Base-by-base conservation (phyloP, 2,329 filamentous ascomycete genomes). In the Colletotrichum ledebouriae region DNA sequence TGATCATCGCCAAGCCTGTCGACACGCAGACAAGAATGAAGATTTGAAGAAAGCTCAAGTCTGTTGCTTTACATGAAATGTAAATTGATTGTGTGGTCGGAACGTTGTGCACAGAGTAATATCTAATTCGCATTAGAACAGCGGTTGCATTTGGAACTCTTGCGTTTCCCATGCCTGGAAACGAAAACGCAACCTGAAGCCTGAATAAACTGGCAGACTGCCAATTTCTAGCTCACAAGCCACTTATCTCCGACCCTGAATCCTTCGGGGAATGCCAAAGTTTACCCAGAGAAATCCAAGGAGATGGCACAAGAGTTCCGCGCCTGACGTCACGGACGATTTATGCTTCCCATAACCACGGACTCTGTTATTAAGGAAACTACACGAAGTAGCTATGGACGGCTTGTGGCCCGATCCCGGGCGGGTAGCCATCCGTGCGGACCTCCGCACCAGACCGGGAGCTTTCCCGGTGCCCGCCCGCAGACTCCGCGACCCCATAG, bases 261-360 rank as follows among this genome's bases (percentile, higher is more conserved):
- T 3, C 78, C 79, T 17, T 75, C 68, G 7, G 80, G 82, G 67
- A 82, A 84, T 82, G 17, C 17, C 17, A 17, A 17, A 17, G 17
- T 17, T 17, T 17, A 17, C 17, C 17, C 17, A 17, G 17, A 17
- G 17, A 17, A 17, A 17, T 17, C 17, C 17, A 17, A 17, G 17
- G 17, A 17, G 17, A 17, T 17, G 17, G 17, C 17, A 17, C 17
- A 17, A 17, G 17, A 17, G 17, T 17, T 17, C 17, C 17, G 17
- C 17, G 17, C 17, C 17, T 2, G 17, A 17, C 17, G 17, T 17
- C 17, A 17, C 17, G 17, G 17, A 17, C 17, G 17, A 17, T 17
- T 17, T 17, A 17, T 17, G 17, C 17, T 1, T 17, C 17, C 17
- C 17, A 17, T 17, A 1, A 17, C 17, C 17, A 17, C 17, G 17